These are phyloP conservation scores for Claviceps purpurea DNA, from an alignment of 2,329 filamentous ascomycete species.

Conservation along the genomic window DNA sequence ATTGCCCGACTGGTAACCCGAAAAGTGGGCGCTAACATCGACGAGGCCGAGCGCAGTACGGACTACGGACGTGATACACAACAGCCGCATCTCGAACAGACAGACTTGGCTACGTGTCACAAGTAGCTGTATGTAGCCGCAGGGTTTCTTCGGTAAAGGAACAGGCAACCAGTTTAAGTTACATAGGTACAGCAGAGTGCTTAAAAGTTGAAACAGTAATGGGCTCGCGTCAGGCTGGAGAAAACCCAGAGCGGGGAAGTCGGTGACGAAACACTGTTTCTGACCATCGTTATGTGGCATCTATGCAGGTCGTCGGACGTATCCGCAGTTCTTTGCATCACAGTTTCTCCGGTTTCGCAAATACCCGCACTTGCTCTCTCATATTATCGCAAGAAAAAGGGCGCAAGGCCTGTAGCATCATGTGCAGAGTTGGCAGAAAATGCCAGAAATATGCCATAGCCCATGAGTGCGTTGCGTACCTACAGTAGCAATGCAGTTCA, in stretches of 20 bases:
- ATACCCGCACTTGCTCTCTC: neutral
- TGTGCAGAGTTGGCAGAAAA: neutral
- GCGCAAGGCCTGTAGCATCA: neutral
- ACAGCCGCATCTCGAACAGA: neutral
- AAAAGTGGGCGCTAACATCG: neutral
- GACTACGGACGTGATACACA: neutral
- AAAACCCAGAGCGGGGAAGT: neutral
- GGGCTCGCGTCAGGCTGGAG: neutral
- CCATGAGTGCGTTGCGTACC: too few relatives aligned
- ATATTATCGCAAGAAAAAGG: neutral
- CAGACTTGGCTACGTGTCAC: neutral
- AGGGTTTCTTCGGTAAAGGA: neutral
- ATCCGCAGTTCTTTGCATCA: neutral
- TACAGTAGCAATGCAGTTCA: neutral
- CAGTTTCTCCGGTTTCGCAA: neutral
- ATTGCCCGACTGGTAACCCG: neutral
- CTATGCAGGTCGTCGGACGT: neutral
- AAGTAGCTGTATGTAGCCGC: neutral
- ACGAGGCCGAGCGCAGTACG: neutral
- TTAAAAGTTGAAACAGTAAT: neutral
- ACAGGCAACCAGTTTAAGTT: neutral
- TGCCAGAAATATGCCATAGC: neutral
- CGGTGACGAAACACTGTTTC: neutral
- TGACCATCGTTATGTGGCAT: neutral
- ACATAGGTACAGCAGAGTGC: neutral